Conservation (phyloP, 257 asterid species). For the Solanum pennellii region DNA sequence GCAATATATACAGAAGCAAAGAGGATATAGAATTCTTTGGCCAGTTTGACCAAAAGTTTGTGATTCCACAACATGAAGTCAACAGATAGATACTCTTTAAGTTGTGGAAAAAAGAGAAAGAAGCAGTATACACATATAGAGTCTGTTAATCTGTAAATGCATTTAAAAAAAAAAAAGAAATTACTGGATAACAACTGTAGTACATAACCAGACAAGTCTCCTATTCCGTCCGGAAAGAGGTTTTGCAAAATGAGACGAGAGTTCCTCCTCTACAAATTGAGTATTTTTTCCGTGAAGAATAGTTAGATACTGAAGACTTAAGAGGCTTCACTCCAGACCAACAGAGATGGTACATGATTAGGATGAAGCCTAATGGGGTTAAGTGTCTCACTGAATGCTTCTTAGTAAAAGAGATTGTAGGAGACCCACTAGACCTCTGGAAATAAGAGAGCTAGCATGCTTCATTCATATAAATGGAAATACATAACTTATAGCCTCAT, state of each 20-base stretch:
- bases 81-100: not conserved
- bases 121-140: not conserved
- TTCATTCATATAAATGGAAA: not conserved
- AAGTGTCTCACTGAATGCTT: not conserved
- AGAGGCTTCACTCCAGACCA: not conserved
- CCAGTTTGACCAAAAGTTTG: not conserved
- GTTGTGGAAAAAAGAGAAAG: not conserved
- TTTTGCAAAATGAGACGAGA: not conserved
- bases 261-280: not conserved
- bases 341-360: not conserved
- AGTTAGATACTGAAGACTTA: not conserved
- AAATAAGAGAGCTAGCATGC: not conserved
- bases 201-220: not conserved
- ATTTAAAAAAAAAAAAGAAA: not conserved
- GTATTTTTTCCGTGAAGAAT: not conserved
- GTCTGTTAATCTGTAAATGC: not conserved
- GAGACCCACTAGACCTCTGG: not conserved
- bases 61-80: not conserved
- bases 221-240: not conserved
- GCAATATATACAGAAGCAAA: not conserved
- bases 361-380: not conserved
- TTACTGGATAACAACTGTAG: not conserved
- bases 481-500: not conserved
- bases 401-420: not conserved
- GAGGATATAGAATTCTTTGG: not conserved